phyloP scores from a whole-genome alignment of 2,329 filamentous ascomycete species.

The Botrytis cinerea region DNA sequence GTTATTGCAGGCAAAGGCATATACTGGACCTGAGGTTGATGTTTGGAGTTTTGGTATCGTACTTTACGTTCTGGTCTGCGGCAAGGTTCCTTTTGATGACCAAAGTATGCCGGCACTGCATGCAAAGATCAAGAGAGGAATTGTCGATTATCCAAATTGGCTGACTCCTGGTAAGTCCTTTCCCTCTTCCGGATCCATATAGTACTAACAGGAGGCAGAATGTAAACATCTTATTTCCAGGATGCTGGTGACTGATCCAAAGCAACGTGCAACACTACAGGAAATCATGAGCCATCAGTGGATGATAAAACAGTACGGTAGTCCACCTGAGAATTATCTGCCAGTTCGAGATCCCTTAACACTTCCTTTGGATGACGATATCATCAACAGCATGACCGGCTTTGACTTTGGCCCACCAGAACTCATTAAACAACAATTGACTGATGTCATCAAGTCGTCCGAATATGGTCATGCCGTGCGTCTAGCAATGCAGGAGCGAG shows the following conservation, averaged over 20 bases:
- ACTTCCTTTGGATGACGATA: slow-evolving; percentile 77
- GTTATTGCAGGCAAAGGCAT: slow-evolving; percentile 87
- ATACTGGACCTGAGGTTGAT: slow-evolving; percentile 95
- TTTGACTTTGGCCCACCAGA: slow-evolving; percentile 95
- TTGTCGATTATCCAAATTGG: slow-evolving; percentile 94
- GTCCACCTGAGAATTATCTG: slow-evolving; percentile 85
- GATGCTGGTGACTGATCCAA: slow-evolving; percentile 95
- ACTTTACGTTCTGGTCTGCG: slow-evolving; percentile 93
- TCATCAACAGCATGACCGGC: slow-evolving; percentile 92
- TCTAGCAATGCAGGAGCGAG: slow-evolving; percentile 67
- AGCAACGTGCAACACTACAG: slow-evolving; percentile 78
- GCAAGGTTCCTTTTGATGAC: slow-evolving; percentile 97
- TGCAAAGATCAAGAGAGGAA: slow-evolving; percentile 96
- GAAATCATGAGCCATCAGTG: slow-evolving; percentile 96
- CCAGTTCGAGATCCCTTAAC: slow-evolving; percentile 82
- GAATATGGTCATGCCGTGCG: slow-evolving; percentile 89
- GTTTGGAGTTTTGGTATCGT: slow-evolving; percentile 99
- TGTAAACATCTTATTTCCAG: slow-evolving; percentile 89
- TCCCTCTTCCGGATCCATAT: not conserved
- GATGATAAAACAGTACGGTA: slow-evolving; percentile 90
- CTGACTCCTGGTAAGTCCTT: slow-evolving; percentile 74
- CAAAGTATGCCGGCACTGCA: slow-evolving; percentile 98
- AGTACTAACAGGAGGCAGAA: slow-evolving; percentile 56
- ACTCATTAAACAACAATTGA: slow-evolving; percentile 77
- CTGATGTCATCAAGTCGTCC: slow-evolving; percentile 84